Conservation (phyloP, 768 basidiomycete genomes). For the Peribolospora kevripleyi region DNA sequence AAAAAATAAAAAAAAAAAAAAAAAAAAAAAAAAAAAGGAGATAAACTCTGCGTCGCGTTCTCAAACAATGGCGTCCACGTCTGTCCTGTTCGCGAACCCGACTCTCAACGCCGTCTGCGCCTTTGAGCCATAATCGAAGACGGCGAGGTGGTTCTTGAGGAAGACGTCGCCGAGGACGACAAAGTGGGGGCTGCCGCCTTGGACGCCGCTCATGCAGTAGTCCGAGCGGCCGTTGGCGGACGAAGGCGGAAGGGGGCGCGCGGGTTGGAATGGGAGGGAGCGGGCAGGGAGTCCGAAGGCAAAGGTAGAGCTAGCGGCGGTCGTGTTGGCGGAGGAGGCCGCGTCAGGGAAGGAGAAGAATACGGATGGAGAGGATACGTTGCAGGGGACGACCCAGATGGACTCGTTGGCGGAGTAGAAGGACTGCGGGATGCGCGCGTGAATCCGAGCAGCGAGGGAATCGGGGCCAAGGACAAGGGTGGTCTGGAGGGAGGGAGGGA, state of each 20-base stretch:
- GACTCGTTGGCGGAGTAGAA: background rate
- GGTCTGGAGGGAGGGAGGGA: background rate
- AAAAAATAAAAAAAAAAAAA: no score
- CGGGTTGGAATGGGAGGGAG: conserved; percentile 2
- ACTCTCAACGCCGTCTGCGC: conserved; percentile 3
- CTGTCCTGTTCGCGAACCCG: background rate
- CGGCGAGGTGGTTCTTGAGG: conserved; percentile 15
- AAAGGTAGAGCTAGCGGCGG: background rate
- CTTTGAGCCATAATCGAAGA: conserved; percentile 8
- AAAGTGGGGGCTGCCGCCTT: conserved; percentile 13
- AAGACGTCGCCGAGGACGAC: conserved; percentile 15
- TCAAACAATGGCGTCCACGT: no score
- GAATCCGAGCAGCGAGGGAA: background rate
- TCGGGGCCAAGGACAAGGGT: no score
- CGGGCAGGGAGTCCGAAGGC: conserved; percentile 5
- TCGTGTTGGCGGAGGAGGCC: no score
- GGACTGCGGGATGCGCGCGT: conserved; percentile 1
- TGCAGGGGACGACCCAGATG: conserved; percentile 9
- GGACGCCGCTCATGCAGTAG: background rate
- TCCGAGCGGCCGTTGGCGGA: background rate
- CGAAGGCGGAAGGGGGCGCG: no score
- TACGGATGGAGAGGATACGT: background rate
- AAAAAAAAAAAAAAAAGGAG: background rate
- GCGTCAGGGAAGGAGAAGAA: conserved; percentile 2
- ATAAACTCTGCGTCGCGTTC: no score